A percentile compares a stretch with the other conserved stretches of the same genome.
These are phyloP conservation scores for Annulohypoxylon maeteangense DNA, from an alignment of 495 filamentous ascomycete genomes.

Conservation along the genomic window DNA sequence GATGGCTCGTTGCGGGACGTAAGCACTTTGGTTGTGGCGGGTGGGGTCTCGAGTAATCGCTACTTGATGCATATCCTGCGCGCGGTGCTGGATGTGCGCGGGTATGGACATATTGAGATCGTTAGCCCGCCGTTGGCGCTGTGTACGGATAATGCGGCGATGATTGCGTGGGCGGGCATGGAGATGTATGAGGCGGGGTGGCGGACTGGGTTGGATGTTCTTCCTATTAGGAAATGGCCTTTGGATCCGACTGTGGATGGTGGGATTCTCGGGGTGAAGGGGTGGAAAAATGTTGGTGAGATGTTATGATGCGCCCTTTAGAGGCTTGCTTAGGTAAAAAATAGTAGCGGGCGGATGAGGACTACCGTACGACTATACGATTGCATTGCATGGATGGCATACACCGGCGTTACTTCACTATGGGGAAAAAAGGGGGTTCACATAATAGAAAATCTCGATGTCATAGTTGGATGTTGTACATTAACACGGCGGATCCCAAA, in stretches of 20 bases:
- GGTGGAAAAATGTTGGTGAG: constrained; percentile 48
- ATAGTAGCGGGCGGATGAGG: background rate
- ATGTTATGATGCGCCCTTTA: constrained; percentile 14
- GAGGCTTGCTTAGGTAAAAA: background rate
- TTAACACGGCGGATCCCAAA: constrained; percentile 27
- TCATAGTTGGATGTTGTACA: constrained; percentile 42
- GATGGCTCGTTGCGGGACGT: constrained; percentile 44
- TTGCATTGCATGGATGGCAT: constrained; percentile 23
- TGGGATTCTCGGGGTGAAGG: constrained; percentile 58
- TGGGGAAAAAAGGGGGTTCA: background rate
- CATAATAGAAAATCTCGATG: constrained; percentile 19
- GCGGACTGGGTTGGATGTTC: constrained; percentile 66
- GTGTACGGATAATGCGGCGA: constrained; percentile 97
- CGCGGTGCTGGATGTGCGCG: constrained; percentile 68
- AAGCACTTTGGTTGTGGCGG: constrained; percentile 79
- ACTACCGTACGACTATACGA: constrained; percentile 22
- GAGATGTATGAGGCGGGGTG: constrained; percentile 91
- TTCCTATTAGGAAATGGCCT: constrained; percentile 78
- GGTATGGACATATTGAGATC: constrained; percentile 70
- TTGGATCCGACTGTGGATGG: constrained; percentile 71
- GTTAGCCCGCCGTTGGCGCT: constrained; percentile 76
- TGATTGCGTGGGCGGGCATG: constrained; percentile 94
- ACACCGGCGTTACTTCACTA: background rate
- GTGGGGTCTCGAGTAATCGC: constrained; percentile 86
- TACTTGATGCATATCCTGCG: constrained; percentile 78